Evolutionary conservation across 805 yeast genomes (phyloP), one percentile per base, ranked within the genome.

Genomic region (Candida suzukii): DNA sequence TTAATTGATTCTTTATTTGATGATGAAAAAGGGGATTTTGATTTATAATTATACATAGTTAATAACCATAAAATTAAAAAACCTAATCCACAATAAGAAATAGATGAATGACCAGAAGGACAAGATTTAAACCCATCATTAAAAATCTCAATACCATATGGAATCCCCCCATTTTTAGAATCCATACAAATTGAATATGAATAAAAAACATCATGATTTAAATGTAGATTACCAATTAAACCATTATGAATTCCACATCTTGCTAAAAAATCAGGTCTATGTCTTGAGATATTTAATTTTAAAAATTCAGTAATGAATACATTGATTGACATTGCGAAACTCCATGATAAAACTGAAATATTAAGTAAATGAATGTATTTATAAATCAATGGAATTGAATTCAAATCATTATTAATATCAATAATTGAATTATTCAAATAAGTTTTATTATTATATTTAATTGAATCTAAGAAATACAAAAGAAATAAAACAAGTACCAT

Each of bases 191-290:
- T 49, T 0, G 86, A 84, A 0, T 83, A 65, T 38, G 67, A 79
- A 1, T 61, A 57, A 3, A 31, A 36, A 19, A 6, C 12, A 26
- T 21, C 19, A 31, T 10, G 17, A 9, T 26, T 21, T 3, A 38
- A 40, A 42, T 59, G 56, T 30, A 64, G 65, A 26, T 7, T 8
- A 8, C 13, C 29, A 26, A 13, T 13, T 13, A 26, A 26, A 4
- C 29, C 29, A 26, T 26, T 26, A n/a, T 11, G 13, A 6, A 95
- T 93, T n/a, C 72, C 64, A 60, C 97, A 90, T 48, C 98, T 71
- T 8, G 83, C 83, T 44, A 91, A 63, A 56, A 88, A 86, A 62
- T 90, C 97, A 0, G 97, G 98, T 50, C 97, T 72, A 41, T 81
- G 82, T 57, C 95, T 77, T 1, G 96, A 96, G 38, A 90, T 76